These are phyloP conservation scores for Phyllostachys edulis DNA, from an alignment of 176 grass and related monocot genomes.

Conservation along the genomic window DNA sequence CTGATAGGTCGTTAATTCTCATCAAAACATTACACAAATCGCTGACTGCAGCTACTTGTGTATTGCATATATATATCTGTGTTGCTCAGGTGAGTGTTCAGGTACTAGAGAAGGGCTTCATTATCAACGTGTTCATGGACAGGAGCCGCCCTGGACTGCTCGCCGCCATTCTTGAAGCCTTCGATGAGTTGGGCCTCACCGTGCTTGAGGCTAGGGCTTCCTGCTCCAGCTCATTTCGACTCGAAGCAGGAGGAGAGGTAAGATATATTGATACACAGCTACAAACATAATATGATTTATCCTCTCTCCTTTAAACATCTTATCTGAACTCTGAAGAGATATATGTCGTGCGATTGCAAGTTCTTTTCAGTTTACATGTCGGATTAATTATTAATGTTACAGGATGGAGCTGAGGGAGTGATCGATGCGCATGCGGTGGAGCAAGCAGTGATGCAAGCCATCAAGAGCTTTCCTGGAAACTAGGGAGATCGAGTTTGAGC, in stretches of 20 bases:
- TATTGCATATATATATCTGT: not conserved
- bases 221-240: conserved; percentile 50
- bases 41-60: not conserved
- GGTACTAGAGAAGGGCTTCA: conserved; percentile 47
- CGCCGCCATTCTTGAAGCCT: conserved; percentile 55
- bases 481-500: not conserved
- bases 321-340: not conserved
- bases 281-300: not conserved
- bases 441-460: conserved; percentile 62
- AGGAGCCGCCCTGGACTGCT: conserved; percentile 54
- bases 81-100: conserved; percentile 53
- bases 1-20: not conserved
- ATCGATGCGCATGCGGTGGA: conserved; percentile 43
- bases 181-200: conserved; percentile 59
- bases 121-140: conserved; percentile 61
- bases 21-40: not conserved
- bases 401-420: conserved; percentile 29
- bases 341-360: not conserved
- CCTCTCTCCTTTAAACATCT: not conserved
- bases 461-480: conserved; percentile 46
- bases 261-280: not conserved
- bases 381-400: not conserved
- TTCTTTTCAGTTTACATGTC: not conserved
- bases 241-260: conserved; percentile 55
- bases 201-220: conserved; percentile 62